Percentiles rank a stretch among this genome's conserved stretches.
These are phyloP conservation scores for Pugionium cornutum DNA, from an alignment of 345 rosid genomes.

Conservation along the genomic window DNA sequence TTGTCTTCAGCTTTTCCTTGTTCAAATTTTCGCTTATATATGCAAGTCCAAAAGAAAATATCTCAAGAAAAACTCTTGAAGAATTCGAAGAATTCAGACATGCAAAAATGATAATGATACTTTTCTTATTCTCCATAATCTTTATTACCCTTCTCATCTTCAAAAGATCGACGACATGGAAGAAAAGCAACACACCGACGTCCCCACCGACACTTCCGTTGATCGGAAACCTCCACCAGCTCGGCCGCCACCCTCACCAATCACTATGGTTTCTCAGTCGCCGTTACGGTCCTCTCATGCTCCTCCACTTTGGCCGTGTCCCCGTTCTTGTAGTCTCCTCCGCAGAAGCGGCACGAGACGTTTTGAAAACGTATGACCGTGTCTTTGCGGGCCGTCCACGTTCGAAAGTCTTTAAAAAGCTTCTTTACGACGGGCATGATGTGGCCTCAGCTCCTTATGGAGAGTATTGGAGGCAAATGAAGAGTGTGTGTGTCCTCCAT, in stretches of 20 bases:
- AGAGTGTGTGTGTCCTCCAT: slow-evolving; percentile 46
- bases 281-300: slow-evolving; percentile 56
- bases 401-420: slow-evolving; percentile 24
- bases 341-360: slow-evolving; percentile 45
- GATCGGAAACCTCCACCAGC: slow-evolving; percentile 59
- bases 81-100: neutral
- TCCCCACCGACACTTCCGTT: slow-evolving; percentile 54
- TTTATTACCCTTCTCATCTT: neutral
- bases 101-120: slow-evolving; percentile 1
- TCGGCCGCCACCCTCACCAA: slow-evolving; percentile 51
- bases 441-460: slow-evolving; percentile 53
- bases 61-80: neutral
- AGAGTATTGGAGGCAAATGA: slow-evolving; percentile 32
- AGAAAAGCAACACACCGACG: slow-evolving; percentile 12
- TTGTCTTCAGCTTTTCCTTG: too few relatives aligned
- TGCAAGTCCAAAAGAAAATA: neutral
- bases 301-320: slow-evolving; percentile 50
- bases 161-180: neutral
- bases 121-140: slow-evolving; percentile 4
- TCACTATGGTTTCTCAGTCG: slow-evolving; percentile 44
- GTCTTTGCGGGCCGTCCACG: slow-evolving; percentile 52
- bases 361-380: slow-evolving; percentile 57
- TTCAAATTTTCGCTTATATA: neutral
- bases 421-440: slow-evolving; percentile 48
- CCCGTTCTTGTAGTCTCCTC: slow-evolving; percentile 57